Evolutionary conservation across 768 basidiomycete species (phyloP).

Genomic region (Psilocybe sp.): DNA sequence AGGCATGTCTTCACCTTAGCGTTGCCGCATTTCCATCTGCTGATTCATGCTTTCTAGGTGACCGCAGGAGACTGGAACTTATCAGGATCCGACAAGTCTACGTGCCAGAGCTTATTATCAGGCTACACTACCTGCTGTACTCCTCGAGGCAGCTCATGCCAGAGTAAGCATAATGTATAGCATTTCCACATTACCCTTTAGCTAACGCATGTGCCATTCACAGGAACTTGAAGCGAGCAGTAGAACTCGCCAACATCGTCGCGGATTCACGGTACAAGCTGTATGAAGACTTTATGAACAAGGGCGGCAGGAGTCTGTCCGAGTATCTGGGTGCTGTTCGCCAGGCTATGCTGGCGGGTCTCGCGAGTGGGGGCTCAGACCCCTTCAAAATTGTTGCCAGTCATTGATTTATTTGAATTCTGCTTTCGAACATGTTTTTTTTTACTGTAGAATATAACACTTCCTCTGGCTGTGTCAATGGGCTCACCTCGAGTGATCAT

Average conservation of each 20-base stretch:
- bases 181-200: not conserved
- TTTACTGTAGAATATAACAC: not conserved
- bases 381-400: constrained; percentile 51
- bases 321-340: constrained; percentile 77
- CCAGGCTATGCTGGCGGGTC: constrained; percentile 64
- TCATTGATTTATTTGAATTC: not conserved
- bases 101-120: constrained; percentile 85
- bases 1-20: constrained; percentile 27
- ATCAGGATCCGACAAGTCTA: constrained; percentile 84
- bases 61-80: constrained; percentile 63
- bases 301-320: constrained; percentile 56
- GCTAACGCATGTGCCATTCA: not conserved
- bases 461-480: not conserved
- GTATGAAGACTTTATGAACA: constrained; percentile 79
- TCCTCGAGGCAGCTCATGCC: constrained; percentile 62
- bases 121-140: constrained; percentile 73
- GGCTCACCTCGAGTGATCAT: not conserved
- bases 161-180: constrained; percentile 45
- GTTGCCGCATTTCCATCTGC: not conserved
- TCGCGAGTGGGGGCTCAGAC: constrained; percentile 77
- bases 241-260: constrained; percentile 80
- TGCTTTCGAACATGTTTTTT: not conserved
- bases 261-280: constrained; percentile 85
- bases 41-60: constrained; percentile 28
- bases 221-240: constrained; percentile 74